Conservation (phyloP, 345 rosid species). For the Conringia planisiliqua region DNA sequence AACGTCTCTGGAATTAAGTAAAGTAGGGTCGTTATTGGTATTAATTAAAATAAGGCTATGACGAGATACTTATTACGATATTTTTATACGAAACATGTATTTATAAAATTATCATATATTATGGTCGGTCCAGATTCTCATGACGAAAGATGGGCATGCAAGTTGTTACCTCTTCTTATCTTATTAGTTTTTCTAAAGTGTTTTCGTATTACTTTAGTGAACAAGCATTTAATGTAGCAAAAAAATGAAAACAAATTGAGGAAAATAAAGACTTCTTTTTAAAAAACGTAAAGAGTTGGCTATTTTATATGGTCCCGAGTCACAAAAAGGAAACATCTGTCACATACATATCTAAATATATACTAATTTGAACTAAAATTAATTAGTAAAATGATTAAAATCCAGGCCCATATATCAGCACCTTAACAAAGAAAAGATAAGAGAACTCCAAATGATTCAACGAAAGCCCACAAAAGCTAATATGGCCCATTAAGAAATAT, state of each 20-base stretch:
- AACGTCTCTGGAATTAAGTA: slow-evolving; percentile 24
- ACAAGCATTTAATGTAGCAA: slow-evolving; percentile 27
- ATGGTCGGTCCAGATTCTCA: slow-evolving; percentile 33
- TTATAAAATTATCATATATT: not conserved
- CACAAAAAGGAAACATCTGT: slow-evolving; percentile 55
- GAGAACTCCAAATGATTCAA: not conserved
- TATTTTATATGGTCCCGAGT: slow-evolving; percentile 23
- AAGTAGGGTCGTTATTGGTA: slow-evolving; percentile 23
- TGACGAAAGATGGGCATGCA: slow-evolving; percentile 35
- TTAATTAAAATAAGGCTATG: slow-evolving; percentile 1
- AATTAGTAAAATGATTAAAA: not conserved
- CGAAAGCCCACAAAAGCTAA: not conserved
- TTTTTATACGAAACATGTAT: not conserved
- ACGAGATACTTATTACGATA: slow-evolving; percentile 7
- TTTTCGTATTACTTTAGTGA: slow-evolving; percentile 22
- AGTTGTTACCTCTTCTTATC: slow-evolving; percentile 29
- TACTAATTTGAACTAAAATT: not conserved
- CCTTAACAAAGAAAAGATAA: not conserved
- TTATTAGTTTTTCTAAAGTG: slow-evolving; percentile 17
- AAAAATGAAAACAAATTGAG: not conserved
- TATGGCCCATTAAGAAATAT: not conserved
- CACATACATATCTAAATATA: slow-evolving; percentile 17
- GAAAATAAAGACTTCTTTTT: not conserved
- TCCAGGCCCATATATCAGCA: not conserved
- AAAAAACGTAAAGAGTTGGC: not conserved